These are phyloP conservation scores for Curvularia hawaiiensis DNA, from an alignment of 2,329 filamentous ascomycete genomes.

Conservation along the genomic window DNA sequence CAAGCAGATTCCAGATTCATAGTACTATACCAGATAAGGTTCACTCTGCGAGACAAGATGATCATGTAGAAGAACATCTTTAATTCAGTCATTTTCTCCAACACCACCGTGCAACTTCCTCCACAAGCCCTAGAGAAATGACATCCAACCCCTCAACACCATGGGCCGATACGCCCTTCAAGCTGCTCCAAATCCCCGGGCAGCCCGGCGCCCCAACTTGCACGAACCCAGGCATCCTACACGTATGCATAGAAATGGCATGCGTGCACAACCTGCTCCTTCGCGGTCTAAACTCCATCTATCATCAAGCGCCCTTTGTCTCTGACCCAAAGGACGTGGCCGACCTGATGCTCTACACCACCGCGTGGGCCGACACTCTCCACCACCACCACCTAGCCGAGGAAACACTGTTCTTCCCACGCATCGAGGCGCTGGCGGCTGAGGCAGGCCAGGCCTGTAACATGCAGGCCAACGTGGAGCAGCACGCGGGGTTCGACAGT, in stretches of 20 bases:
- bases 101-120: too few species aligned
- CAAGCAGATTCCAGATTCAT: too few species aligned
- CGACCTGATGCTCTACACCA: conserved; percentile 39
- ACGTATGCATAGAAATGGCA: conserved; percentile 41
- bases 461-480: conserved; percentile 42
- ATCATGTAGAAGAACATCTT: neutral
- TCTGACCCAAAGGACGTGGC: conserved; percentile 25
- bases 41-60: too few species aligned
- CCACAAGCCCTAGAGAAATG: neutral
- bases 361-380: conserved; percentile 43
- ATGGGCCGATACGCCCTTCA: conserved; percentile 23
- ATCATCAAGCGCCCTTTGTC: conserved; percentile 38
- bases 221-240: conserved; percentile 41
- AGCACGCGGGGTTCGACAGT: conserved; percentile 44
- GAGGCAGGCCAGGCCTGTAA: conserved; percentile 23
- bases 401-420: conserved; percentile 45
- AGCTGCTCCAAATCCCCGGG: conserved; percentile 20
- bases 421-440: conserved; percentile 38
- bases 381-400: conserved; percentile 47
- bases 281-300: conserved; percentile 46
- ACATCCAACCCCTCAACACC: neutral
- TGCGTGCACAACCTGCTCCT: conserved; percentile 46
- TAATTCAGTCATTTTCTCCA: too few species aligned
- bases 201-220: conserved; percentile 13
- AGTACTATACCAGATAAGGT: too few species aligned